A percentile compares a stretch with the other conserved stretches of the same genome.
phyloP scores from a whole-genome alignment of 139 green algal genomes.

The Auxenochlorella protothecoides region DNA sequence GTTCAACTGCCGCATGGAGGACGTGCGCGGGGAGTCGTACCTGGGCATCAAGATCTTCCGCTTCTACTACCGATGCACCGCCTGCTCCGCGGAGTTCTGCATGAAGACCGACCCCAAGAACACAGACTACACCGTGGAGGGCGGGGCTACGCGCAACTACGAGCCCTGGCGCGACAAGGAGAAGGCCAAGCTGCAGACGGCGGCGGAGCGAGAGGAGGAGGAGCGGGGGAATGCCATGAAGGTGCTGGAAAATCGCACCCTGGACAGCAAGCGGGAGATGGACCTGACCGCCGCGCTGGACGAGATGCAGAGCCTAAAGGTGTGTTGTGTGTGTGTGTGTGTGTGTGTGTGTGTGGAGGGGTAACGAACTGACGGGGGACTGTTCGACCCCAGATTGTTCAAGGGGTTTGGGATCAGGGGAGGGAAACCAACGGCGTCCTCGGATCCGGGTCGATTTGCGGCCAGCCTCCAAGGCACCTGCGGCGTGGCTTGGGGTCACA shows the following conservation, averaged over 20 bases:
- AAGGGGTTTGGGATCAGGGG: no score
- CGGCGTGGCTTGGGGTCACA: no score
- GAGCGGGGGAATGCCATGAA: slow-evolving; percentile 94
- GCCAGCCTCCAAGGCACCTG: no score
- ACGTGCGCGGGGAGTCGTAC: slow-evolving; percentile 85
- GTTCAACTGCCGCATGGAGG: slow-evolving; percentile 96
- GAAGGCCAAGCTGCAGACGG: slow-evolving; percentile 24
- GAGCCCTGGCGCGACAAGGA: slow-evolving; percentile 87
- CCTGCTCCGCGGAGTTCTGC: slow-evolving; percentile 84
- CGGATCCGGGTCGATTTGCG: no score
- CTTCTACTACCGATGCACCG: slow-evolving; percentile 93
- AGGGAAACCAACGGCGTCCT: no score
- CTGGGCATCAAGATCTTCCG: slow-evolving; percentile 81
- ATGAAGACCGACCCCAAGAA: slow-evolving; percentile 98
- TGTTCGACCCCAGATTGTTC: no score
- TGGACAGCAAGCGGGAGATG: slow-evolving; percentile 91
- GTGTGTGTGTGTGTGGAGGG: no score
- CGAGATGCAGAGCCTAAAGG: slow-evolving; percentile 76
- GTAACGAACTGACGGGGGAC: no score
- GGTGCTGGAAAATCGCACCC: slow-evolving; percentile 85
- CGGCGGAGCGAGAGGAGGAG: slow-evolving; percentile 66
- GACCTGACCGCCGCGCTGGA: slow-evolving; percentile 91
- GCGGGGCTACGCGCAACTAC: slow-evolving; percentile 87
- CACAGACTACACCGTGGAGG: slow-evolving; percentile 86
- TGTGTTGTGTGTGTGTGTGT: not conserved